Base-by-base conservation (phyloP, 257 asterid species). In the Petunia secreta region DNA sequence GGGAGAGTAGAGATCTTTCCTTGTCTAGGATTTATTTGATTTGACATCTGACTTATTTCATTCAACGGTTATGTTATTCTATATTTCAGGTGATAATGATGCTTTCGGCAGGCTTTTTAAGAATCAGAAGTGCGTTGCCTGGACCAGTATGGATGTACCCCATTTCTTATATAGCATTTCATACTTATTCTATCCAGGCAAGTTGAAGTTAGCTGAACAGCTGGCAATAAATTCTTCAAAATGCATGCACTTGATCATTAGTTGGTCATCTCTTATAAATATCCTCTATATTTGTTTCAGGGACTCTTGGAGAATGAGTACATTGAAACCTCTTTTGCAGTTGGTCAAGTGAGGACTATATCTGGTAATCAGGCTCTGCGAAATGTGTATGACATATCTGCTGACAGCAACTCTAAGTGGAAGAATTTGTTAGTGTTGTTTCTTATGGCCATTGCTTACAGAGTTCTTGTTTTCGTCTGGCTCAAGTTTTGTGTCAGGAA, bases 251-350 rank as follows among this genome's bases (percentile, higher is more conserved):
- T 63, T 34, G 75, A 2, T 25, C 39, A 43, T 11, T 6, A 39
- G 13, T 38, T 63, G 34, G 36, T 57, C 39, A 6, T 53, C 16
- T 75, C 39, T 25, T 11, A 50, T 62, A 37, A 2, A 44, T 15
- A 52, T 71, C 36, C 60, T 13, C 40, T 5, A 1, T 8, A 60
- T 63, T 83, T 25, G 79, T 52, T 87, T 76, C 90, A 96, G 99
- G 99, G 99, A 58, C 84, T 96, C 5, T 79, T 96, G 94, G 99
- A 96, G 91, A 96, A 96, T 15, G 99, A 96, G 91, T 96, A 88
- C 80, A 59, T 84, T 0, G 97, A 93, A 52, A 86, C 93, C 14
- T 89, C 98, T 1, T 96, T 87, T 75, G 95, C 97, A 0, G 97
- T 92, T 43, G 99, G 99, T 87, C 91, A 92, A 82, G 99, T 90